phyloP scores from a whole-genome alignment of 768 basidiomycete genomes.

The Leccinum ochraceum region DNA sequence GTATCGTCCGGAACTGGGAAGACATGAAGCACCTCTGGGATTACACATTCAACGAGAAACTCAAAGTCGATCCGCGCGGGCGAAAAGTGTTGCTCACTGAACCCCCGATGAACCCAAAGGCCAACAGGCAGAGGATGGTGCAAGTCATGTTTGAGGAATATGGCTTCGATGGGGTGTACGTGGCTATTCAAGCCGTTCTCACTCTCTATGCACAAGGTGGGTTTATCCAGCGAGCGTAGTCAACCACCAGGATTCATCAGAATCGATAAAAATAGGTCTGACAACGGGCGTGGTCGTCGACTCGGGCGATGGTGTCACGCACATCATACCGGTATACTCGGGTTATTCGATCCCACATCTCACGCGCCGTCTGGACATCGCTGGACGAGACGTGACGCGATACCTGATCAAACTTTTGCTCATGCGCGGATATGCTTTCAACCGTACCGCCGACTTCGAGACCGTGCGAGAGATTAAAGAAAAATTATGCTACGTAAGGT shows the following conservation, averaged over 20 bases:
- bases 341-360: constrained; percentile 95
- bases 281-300: constrained; percentile 99
- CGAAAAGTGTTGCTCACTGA: constrained; percentile 93
- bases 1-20: constrained; percentile 98
- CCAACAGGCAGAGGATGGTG: constrained; percentile 89
- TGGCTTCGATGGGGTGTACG: constrained; percentile 92
- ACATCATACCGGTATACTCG: constrained; percentile 98
- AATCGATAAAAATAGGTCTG: constrained; percentile 57
- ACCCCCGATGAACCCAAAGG: constrained; percentile 98
- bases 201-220: constrained; percentile 97
- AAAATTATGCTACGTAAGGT: constrained; percentile 98
- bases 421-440: constrained; percentile 99
- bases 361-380: constrained; percentile 93
- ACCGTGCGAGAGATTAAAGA: constrained; percentile 99
- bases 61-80: constrained; percentile 83
- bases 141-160: constrained; percentile 99
- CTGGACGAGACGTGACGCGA: constrained; percentile 96
- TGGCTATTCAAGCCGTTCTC: constrained; percentile 97
- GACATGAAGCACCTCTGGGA: constrained; percentile 99
- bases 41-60: constrained; percentile 97
- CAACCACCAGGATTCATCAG: neutral
- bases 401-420: constrained; percentile 99
- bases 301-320: constrained; percentile 98
- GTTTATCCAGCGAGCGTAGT: constrained; percentile 29
- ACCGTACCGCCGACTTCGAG: constrained; percentile 99